Conservation (phyloP, 2,329 filamentous ascomycete genomes). For the Penicillium nordicum region DNA sequence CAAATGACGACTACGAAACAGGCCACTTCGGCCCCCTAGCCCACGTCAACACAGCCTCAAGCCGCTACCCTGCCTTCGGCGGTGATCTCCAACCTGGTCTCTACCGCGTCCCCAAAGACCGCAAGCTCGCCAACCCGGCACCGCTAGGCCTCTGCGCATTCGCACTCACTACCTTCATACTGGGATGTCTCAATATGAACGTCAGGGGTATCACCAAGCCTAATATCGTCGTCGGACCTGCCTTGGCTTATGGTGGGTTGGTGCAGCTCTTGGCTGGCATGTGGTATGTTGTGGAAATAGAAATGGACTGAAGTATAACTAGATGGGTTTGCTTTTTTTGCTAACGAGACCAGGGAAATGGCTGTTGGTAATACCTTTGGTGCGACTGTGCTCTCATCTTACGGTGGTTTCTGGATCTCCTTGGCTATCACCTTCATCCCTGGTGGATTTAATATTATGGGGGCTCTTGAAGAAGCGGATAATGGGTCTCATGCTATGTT, state of each 20-base stretch:
- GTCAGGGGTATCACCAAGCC: constrained; percentile 56
- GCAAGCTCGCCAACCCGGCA: constrained; percentile 71
- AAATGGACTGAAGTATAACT: too few relatives aligned
- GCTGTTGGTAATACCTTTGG: constrained; percentile 76
- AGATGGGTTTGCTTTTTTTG: neutral
- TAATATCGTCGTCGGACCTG: constrained; percentile 61
- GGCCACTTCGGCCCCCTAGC: constrained; percentile 42
- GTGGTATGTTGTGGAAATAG: constrained; percentile 56
- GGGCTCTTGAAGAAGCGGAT: constrained; percentile 21
- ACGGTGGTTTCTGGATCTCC: constrained; percentile 74
- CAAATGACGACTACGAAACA: neutral
- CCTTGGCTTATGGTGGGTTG: constrained; percentile 68
- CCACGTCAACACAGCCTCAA: constrained; percentile 40
- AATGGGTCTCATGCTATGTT: constrained; percentile 40
- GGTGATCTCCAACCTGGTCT: constrained; percentile 66
- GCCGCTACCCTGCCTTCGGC: constrained; percentile 57
- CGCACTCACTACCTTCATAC: constrained; percentile 72
- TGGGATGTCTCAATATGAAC: constrained; percentile 68
- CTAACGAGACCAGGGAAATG: constrained; percentile 61
- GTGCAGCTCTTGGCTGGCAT: constrained; percentile 75
- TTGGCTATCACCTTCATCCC: constrained; percentile 67
- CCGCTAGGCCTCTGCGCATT: constrained; percentile 71
- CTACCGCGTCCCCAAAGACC: constrained; percentile 56
- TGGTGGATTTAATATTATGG: constrained; percentile 50
- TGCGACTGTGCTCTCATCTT: constrained; percentile 71